A percentile compares a stretch with the other conserved stretches of the same genome.
Conservation (phyloP, 345 rosid species). For the Eucalyptus marginata region DNA sequence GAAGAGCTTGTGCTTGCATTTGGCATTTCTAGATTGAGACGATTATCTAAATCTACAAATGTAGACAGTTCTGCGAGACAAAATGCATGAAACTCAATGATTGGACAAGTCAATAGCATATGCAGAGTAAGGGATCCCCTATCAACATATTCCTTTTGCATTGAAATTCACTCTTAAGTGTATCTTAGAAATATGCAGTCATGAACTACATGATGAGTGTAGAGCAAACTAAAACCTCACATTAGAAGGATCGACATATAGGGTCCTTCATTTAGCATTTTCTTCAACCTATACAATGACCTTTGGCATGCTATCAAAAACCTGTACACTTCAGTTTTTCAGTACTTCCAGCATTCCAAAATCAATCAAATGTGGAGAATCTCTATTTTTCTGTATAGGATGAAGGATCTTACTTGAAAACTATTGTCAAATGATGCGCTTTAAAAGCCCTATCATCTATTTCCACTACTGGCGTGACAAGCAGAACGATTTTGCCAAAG, state of each 20-base stretch:
- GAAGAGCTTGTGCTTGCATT: not conserved
- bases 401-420: no score
- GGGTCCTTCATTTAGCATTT: not conserved
- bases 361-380: not conserved
- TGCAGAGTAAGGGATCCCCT: not conserved
- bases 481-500: no score
- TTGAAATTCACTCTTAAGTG: not conserved
- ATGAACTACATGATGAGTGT: rapidly evolving
- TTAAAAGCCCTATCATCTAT: no score
- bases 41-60: rapidly evolving
- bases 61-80: not conserved
- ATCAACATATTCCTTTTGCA: not conserved
- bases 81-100: not conserved
- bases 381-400: rapidly evolving
- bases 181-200: not conserved
- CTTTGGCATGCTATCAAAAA: not conserved
- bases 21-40: rapidly evolving
- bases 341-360: not conserved
- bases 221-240: not conserved
- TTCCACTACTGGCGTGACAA: rapidly evolving
- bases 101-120: not conserved
- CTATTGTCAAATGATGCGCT: no score
- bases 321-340: not conserved
- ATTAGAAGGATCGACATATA: not conserved
- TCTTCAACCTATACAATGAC: not conserved